A percentile compares a stretch with the other conserved stretches of the same genome.
Evolutionary conservation across 768 basidiomycete genomes (phyloP).

Genomic region (Lactarius akahatsu): DNA sequence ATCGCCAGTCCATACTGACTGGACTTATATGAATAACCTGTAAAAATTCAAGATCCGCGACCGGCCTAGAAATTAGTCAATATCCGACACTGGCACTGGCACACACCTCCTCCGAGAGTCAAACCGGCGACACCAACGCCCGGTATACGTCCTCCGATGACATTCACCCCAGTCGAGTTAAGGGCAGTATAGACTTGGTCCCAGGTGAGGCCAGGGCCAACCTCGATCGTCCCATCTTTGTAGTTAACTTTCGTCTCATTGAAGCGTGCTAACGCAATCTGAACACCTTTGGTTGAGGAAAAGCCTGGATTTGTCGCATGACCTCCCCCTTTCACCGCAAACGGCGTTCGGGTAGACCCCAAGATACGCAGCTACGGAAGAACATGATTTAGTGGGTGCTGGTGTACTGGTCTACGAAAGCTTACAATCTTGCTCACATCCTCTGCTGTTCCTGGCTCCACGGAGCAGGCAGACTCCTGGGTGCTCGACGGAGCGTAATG

Average conservation of each 20-base stretch:
- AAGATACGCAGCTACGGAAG: constrained; percentile 16
- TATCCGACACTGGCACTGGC: neutral
- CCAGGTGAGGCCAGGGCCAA: constrained; percentile 34
- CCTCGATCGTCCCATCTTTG: constrained; percentile 17
- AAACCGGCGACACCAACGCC: constrained; percentile 34
- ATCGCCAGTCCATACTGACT: constrained; percentile 38
- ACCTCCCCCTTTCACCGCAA: constrained; percentile 33
- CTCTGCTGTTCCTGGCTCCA: constrained; percentile 29
- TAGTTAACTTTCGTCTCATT: constrained; percentile 13
- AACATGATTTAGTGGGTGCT: neutral
- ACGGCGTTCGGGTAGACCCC: constrained; percentile 17
- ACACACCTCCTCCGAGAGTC: constrained; percentile 32
- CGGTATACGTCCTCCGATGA: constrained; percentile 31
- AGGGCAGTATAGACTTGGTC: constrained; percentile 33
- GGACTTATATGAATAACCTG: constrained; percentile 37
- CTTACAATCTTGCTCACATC: constrained; percentile 29
- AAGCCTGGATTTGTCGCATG: constrained; percentile 32
- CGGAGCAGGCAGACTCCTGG: constrained; percentile 26
- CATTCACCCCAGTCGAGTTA: constrained; percentile 28
- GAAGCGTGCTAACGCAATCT: constrained; percentile 33
- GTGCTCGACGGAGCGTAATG: constrained; percentile 25
- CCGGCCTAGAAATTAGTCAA: neutral
- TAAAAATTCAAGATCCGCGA: neutral
- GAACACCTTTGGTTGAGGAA: constrained; percentile 33
- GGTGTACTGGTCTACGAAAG: neutral